Evolutionary conservation across 345 rosid species (phyloP).

Genomic region (Acer saccharum): DNA sequence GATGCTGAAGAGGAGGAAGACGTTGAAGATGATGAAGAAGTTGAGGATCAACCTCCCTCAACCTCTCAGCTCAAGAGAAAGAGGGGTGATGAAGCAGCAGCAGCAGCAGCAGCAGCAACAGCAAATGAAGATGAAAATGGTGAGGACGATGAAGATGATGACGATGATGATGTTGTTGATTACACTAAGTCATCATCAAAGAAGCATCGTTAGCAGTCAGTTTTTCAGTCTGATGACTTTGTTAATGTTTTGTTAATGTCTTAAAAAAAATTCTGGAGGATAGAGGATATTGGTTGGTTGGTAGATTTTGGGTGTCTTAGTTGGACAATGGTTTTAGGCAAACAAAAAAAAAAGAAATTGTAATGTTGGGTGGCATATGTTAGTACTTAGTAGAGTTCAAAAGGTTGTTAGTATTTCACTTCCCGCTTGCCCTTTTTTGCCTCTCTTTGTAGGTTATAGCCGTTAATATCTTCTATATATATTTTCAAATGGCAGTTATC

Average conservation of each 20-base stretch:
- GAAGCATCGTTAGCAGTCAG: constrained; percentile 38
- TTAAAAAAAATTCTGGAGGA: constrained; percentile 22
- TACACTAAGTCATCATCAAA: constrained; percentile 34
- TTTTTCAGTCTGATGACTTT: neutral
- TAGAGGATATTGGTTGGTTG: constrained; percentile 19
- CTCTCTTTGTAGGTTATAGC: constrained; percentile 20
- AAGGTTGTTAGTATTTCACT: constrained; percentile 38
- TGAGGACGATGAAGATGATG: constrained; percentile 6
- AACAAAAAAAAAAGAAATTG: constrained; percentile 16
- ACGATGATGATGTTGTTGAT: constrained; percentile 35
- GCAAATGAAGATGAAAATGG: constrained; percentile 14
- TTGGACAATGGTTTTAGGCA: constrained; percentile 20
- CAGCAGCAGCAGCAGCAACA: neutral
- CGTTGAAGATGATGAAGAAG: constrained; percentile 34
- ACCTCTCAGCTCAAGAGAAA: constrained; percentile 58
- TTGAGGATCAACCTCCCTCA: constrained; percentile 41
- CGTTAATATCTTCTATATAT: constrained; percentile 25
- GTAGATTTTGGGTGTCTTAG: constrained; percentile 22
- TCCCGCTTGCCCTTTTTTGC: constrained; percentile 23
- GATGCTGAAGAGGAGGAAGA: constrained; percentile 50
- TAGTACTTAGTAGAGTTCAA: constrained; percentile 35
- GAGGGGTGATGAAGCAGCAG: constrained; percentile 29
- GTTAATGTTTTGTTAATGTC: constrained; percentile 17
- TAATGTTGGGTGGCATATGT: constrained; percentile 19
- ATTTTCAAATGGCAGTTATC: constrained; percentile 54